A percentile compares a stretch with the other conserved stretches of the same genome.
Conservation (phyloP, 306 rosid genomes). For the Coriaria nepalensis region DNA sequence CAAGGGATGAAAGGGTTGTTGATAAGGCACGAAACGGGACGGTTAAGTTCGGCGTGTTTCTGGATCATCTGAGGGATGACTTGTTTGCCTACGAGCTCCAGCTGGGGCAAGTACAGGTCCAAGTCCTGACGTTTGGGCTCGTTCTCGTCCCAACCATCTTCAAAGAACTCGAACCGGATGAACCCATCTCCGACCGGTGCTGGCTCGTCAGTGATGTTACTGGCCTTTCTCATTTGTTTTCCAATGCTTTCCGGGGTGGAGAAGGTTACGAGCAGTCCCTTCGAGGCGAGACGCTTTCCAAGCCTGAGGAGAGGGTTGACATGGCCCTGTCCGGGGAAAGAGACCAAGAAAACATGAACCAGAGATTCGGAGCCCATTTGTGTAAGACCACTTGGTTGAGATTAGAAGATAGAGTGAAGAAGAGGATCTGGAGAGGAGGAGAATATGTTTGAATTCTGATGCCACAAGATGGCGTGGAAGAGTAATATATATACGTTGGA, state of each 20-base stretch:
- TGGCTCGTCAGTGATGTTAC: conserved; percentile 17
- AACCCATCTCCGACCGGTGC: conserved; percentile 31
- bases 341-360: conserved; percentile 30
- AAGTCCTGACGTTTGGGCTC: conserved; percentile 14
- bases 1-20: conserved; percentile 57
- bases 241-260: conserved; percentile 26
- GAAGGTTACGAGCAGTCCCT: conserved; percentile 45
- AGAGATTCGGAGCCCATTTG: conserved; percentile 28
- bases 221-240: conserved; percentile 25
- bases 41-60: conserved; percentile 17
- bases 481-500: too few relatives aligned
- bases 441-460: not conserved
- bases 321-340: conserved; percentile 59
- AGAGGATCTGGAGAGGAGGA: conserved; percentile 1
- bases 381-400: not conserved
- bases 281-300: conserved; percentile 40
- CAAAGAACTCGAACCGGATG: conserved; percentile 41
- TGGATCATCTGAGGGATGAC: conserved; percentile 18
- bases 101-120: conserved; percentile 4
- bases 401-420: too few relatives aligned
- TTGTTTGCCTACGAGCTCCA: conserved; percentile 24
- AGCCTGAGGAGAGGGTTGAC: conserved; percentile 57
- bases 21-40: conserved; percentile 41
- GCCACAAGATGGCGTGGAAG: too few relatives aligned
- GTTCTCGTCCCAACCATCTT: conserved; percentile 22